These are phyloP conservation scores for Sporothrix protearum DNA, from an alignment of 2,329 filamentous ascomycete species.

Conservation along the genomic window DNA sequence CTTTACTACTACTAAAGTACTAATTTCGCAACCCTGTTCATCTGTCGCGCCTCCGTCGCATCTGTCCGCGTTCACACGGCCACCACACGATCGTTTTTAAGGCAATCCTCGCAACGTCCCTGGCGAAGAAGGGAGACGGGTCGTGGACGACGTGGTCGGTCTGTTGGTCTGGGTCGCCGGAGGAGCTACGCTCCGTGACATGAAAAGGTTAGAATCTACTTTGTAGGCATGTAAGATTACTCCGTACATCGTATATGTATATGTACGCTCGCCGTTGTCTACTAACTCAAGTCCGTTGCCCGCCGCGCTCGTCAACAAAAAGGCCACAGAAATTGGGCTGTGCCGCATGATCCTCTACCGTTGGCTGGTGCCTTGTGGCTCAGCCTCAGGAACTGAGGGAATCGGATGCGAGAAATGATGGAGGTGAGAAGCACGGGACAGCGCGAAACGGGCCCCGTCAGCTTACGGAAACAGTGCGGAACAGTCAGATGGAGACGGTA, in stretches of 20 bases:
- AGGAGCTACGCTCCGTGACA: conserved; percentile 7
- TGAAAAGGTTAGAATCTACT: neutral
- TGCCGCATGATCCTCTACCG: neutral
- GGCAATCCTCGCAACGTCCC: neutral
- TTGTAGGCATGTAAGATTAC: neutral
- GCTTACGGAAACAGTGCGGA: neutral
- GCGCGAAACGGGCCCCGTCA: neutral
- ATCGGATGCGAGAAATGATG: neutral
- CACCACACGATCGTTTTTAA: conserved; percentile 14
- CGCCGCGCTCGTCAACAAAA: neutral
- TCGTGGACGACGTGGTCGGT: neutral
- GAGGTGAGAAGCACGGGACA: neutral
- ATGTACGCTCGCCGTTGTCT: neutral
- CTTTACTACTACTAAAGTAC: no score
- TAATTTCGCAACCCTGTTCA: no score
- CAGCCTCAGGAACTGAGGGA: neutral
- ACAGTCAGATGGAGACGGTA: neutral
- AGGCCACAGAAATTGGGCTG: conserved; percentile 8
- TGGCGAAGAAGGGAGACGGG: neutral
- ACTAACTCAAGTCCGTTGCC: neutral
- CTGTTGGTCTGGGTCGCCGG: neutral
- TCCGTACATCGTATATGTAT: no score
- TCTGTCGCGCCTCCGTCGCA: conserved; percentile 15
- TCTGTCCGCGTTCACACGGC: neutral
- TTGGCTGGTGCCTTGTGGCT: conserved; percentile 1